These are phyloP conservation scores for Ramaria rubella DNA, from an alignment of 768 basidiomycete species.

Conservation along the genomic window DNA sequence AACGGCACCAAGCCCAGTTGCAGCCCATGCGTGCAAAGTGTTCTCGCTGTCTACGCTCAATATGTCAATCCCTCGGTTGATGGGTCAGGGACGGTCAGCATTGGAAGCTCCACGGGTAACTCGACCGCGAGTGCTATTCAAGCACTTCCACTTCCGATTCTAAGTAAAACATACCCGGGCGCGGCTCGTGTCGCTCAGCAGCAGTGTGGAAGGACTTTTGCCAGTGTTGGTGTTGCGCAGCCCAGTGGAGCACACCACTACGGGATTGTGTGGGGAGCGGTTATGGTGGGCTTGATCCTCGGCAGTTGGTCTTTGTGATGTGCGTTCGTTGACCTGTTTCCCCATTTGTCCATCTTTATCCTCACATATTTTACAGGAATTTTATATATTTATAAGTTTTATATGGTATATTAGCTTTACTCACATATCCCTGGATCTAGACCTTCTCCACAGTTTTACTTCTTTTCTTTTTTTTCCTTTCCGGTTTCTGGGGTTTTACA, in stretches of 20 bases:
- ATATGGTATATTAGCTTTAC: not conserved
- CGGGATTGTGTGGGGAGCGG: not conserved
- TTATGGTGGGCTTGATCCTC: not conserved
- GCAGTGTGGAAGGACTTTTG: constrained; percentile 4
- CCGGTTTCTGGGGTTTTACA: not conserved
- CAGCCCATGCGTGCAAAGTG: constrained; percentile 52
- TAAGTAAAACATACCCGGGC: constrained; percentile 3
- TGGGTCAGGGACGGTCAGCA: not conserved
- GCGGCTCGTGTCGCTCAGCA: constrained; percentile 1
- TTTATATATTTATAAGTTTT: not conserved
- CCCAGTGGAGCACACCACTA: not conserved
- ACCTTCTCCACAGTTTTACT: not conserved
- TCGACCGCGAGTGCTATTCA: not conserved
- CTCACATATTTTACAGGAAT: not conserved
- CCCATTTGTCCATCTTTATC: not conserved
- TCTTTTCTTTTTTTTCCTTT: not conserved
- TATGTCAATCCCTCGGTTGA: not conserved
- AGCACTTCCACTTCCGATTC: not conserved
- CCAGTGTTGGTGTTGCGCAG: constrained; percentile 5
- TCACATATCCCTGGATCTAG: not conserved
- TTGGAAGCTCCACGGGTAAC: not conserved
- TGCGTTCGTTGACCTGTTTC: not conserved
- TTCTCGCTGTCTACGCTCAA: constrained; percentile 48
- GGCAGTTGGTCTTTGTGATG: not conserved
- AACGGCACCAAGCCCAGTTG: constrained; percentile 47